Evolutionary conservation across 768 basidiomycete species (phyloP).

Genomic region (Panaeolus papilionaceus): DNA sequence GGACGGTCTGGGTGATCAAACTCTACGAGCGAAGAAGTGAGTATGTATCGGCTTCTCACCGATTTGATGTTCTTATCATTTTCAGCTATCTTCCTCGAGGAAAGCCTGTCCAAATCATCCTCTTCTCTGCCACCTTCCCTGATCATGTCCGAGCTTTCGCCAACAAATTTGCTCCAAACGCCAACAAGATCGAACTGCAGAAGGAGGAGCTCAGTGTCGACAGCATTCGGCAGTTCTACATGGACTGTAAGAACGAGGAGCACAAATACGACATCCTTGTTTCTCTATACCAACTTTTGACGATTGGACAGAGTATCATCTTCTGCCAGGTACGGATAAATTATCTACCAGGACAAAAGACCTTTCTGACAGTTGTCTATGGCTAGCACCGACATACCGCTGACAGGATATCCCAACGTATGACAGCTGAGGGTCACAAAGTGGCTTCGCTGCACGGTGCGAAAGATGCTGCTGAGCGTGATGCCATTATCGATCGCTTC

Average conservation of each 20-base stretch:
- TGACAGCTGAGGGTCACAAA: slow-evolving; percentile 94
- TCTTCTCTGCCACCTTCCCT: slow-evolving; percentile 99
- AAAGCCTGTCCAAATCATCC: slow-evolving; percentile 77
- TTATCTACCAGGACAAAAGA: slow-evolving; percentile 27
- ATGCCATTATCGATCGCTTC: slow-evolving; percentile 93
- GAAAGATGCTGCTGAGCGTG: slow-evolving; percentile 89
- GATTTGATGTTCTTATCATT: slow-evolving; percentile 4
- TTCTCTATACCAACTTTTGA: slow-evolving; percentile 86
- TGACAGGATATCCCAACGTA: slow-evolving; percentile 88
- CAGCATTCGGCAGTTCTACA: slow-evolving; percentile 95
- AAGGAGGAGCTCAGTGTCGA: slow-evolving; percentile 94
- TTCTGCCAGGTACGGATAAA: slow-evolving; percentile 78
- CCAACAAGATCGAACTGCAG: slow-evolving; percentile 96
- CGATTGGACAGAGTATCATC: slow-evolving; percentile 98
- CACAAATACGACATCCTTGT: slow-evolving; percentile 97
- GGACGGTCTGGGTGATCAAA: slow-evolving; percentile 94
- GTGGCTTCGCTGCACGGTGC: slow-evolving; percentile 96
- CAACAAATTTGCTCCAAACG: slow-evolving; percentile 87
- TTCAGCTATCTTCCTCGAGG: slow-evolving; percentile 62
- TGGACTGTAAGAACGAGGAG: slow-evolving; percentile 92
- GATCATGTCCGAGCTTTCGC: slow-evolving; percentile 94
- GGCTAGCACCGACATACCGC: slow-evolving; percentile 87
- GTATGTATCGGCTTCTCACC: slow-evolving; percentile 27
- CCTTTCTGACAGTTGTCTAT: not conserved
- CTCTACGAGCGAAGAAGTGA: slow-evolving; percentile 91